Conservation (phyloP, 129 eudicot species). For the Flaveria linearis region DNA sequence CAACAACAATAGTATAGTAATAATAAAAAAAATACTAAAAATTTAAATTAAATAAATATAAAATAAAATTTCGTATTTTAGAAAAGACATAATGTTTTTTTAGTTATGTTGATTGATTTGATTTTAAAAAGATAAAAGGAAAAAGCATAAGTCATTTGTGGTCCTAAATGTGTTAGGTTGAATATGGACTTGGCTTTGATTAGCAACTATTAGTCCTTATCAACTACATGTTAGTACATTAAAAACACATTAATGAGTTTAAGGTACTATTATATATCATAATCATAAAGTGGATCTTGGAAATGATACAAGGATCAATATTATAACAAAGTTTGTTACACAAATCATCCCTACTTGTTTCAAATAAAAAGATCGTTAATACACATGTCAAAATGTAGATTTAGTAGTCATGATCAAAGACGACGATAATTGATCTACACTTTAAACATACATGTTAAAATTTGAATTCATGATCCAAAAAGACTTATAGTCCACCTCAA, state of each 20-base stretch:
- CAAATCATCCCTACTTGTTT: too few relatives aligned
- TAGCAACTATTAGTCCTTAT: not conserved
- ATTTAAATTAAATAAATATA: not conserved
- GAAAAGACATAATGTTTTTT: not conserved
- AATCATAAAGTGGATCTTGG: too few relatives aligned
- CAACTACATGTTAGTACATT: not conserved
- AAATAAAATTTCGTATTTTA: not conserved
- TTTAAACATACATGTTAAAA: not conserved
- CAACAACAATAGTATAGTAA: not conserved
- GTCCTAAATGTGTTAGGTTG: slow-evolving; percentile 17
- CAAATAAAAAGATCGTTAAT: too few relatives aligned
- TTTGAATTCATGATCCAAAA: not conserved
- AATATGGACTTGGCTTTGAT: slow-evolving; percentile 10
- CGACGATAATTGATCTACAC: too few relatives aligned
- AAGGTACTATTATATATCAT: not conserved
- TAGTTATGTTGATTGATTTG: slow-evolving; percentile 8
- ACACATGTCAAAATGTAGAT: too few relatives aligned
- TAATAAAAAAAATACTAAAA: not conserved
- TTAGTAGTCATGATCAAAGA: too few relatives aligned
- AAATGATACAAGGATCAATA: too few relatives aligned
- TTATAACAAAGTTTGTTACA: too few relatives aligned
- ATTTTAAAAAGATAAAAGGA: slow-evolving; percentile 9
- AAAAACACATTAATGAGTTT: not conserved
- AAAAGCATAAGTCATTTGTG: slow-evolving; percentile 1
- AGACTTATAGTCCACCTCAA: not conserved